phyloP scores from a whole-genome alignment of 768 basidiomycete species.

The Naematelia aurantialba region DNA sequence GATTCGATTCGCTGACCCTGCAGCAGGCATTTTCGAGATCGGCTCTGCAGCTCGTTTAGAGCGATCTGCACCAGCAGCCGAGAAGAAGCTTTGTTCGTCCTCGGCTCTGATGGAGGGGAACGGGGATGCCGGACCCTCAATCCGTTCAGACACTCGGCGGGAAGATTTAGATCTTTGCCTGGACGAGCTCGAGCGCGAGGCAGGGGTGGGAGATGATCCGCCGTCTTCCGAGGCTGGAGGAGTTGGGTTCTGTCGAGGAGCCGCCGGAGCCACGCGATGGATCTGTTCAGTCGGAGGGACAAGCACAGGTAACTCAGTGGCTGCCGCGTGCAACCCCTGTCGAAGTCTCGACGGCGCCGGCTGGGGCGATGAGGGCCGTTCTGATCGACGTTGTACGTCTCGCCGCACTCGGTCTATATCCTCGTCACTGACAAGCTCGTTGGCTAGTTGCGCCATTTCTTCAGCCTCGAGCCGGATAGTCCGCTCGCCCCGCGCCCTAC shows the following conservation, averaged over 20 bases:
- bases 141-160: neutral
- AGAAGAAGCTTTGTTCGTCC: constrained; percentile 69
- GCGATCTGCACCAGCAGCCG: constrained; percentile 21
- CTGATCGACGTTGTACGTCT: constrained; percentile 48
- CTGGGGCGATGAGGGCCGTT: neutral
- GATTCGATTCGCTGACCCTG: too few relatives aligned
- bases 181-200: constrained; percentile 7
- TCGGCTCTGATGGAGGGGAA: constrained; percentile 81
- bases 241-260: constrained; percentile 2
- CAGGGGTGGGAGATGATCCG: constrained; percentile 11
- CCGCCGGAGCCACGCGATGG: neutral
- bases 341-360: constrained; percentile 33
- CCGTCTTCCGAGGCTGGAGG: constrained; percentile 10
- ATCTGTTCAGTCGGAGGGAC: constrained; percentile 27
- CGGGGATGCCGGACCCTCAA: constrained; percentile 18
- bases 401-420: constrained; percentile 63
- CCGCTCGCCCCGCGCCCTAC: constrained; percentile 56
- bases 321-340: constrained; percentile 36
- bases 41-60: neutral
- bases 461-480: constrained; percentile 36
- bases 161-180: neutral
- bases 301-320: constrained; percentile 14
- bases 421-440: constrained; percentile 63
- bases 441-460: constrained; percentile 16
- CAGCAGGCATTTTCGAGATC: neutral